Base-by-base conservation (phyloP, 306 rosid genomes). In the Purshia tridentata region DNA sequence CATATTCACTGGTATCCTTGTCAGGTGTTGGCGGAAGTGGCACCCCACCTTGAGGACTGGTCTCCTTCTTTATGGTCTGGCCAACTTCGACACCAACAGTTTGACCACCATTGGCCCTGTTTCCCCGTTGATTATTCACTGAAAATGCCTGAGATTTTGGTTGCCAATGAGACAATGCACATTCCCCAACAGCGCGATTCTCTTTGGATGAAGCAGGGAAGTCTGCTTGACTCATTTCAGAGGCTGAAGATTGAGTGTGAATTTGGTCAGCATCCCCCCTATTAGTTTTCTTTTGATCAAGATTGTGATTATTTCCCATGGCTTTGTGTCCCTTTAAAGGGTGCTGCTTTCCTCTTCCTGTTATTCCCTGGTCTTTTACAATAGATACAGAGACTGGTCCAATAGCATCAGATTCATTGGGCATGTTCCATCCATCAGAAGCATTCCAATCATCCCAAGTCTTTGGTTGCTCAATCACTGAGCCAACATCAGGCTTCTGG, bases 91-190 rank as follows among this genome's bases (percentile, higher is more conserved):
- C 72, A 53, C 78, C 78, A 63, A 62, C 75, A 75, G 75, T 82
- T 72, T 75, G 93, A 76, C 79, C 83, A 76, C 63, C 83, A 58
- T 20, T 74, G 18, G 73, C 58, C 68, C 76, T 72, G 69, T 75
- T 79, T 61, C 88, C 89, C 22, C 68, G 80, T 65, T 81, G 89
- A 79, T 60, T 77, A 81, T 72, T 79, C 18, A 88, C 80, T 54
- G 87, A 73, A 73, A 35, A 42, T 22, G 72, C 67, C 80, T 85
- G 96, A 74, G 87, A 61, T 75, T 90, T 92, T 46, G 98, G 98
- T 77, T 88, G 97, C 98, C 98, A 90, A 61, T 92, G 97, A 77
- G 96, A 77, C 10, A 11, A 78, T 70, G 80, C 29, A 8, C 76
- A 89, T 20, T 90, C 98, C 19, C 84, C 94, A 48, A 72, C 72